Conservation (phyloP, 208 protist species). For the Angomonas deanei region DNA sequence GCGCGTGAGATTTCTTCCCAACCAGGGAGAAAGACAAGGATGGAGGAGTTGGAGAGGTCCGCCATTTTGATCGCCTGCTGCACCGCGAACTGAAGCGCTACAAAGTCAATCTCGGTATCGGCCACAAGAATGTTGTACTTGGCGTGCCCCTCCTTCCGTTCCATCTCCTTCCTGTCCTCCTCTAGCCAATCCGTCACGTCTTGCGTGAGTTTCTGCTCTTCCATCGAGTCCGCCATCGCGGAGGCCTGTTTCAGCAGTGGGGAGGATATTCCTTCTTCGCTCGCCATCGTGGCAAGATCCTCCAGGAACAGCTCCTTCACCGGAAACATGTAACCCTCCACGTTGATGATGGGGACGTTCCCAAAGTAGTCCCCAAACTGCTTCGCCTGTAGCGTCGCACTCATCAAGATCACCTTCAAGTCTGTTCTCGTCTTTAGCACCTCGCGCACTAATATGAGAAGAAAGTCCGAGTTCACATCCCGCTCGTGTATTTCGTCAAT, state of each 20-base stretch:
- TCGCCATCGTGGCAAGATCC: constrained; percentile 56
- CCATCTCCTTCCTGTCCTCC: not conserved
- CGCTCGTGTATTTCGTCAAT: constrained; percentile 99
- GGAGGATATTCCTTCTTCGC: constrained; percentile 69
- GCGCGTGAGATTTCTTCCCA: constrained; percentile 88
- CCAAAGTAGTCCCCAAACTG: constrained; percentile 84
- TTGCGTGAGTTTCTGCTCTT: not conserved
- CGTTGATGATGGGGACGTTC: constrained; percentile 74
- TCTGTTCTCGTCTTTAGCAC: constrained; percentile 70
- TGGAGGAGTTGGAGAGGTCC: constrained; percentile 59
- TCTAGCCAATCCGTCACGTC: constrained; percentile 6
- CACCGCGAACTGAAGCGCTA: constrained; percentile 76
- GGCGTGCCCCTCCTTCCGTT: not conserved
- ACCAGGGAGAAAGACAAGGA: constrained; percentile 92
- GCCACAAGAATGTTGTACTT: constrained; percentile 70
- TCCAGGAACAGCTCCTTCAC: constrained; percentile 85
- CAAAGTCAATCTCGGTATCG: constrained; percentile 75
- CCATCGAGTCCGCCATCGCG: not conserved
- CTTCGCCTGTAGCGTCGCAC: constrained; percentile 88
- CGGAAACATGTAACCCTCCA: constrained; percentile 77
- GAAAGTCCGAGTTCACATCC: constrained; percentile 98
- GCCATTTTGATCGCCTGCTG: constrained; percentile 72
- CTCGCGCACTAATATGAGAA: constrained; percentile 97
- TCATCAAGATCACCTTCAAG: constrained; percentile 97
- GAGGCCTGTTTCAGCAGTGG: constrained; percentile 66